phyloP scores from a whole-genome alignment of 257 asterid species.

The Nicotiana knightiana region DNA sequence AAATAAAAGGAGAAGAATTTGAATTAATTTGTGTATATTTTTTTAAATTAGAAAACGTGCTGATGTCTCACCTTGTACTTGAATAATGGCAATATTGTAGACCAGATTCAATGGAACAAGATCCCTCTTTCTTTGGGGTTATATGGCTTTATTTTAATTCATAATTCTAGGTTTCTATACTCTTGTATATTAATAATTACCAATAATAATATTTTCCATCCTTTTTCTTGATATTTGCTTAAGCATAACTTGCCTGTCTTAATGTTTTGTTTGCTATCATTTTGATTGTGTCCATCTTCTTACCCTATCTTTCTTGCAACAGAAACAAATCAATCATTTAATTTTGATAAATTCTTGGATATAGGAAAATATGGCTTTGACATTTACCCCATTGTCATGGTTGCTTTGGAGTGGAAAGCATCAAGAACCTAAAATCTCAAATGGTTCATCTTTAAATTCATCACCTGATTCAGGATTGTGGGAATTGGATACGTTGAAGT shows the following conservation, averaged over 20 bases:
- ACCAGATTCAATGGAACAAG: constrained; percentile 1
- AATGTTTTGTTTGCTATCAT: neutral
- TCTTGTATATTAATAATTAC: neutral
- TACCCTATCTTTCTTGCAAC: constrained; percentile 1
- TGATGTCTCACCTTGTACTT: neutral
- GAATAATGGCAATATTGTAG: constrained; percentile 2
- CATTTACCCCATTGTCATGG: constrained; percentile 31
- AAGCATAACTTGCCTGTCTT: neutral
- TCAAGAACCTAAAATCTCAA: constrained; percentile 24
- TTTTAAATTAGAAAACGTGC: neutral
- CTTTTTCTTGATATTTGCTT: neutral
- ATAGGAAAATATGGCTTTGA: constrained; percentile 26
- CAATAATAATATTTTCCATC: neutral
- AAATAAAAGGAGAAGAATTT: neutral
- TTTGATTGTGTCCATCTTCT: neutral
- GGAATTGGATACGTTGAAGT: constrained; percentile 35
- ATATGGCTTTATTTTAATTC: neutral
- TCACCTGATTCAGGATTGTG: constrained; percentile 26
- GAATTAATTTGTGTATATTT: neutral
- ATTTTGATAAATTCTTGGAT: constrained; percentile 6
- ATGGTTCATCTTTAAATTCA: constrained; percentile 23
- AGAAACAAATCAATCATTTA: neutral
- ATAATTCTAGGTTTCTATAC: neutral
- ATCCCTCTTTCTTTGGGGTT: neutral
- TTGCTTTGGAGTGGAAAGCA: constrained; percentile 40